Conservation (phyloP, 164 flowering plant genomes). For the Dillenia suffruticosa region DNA sequence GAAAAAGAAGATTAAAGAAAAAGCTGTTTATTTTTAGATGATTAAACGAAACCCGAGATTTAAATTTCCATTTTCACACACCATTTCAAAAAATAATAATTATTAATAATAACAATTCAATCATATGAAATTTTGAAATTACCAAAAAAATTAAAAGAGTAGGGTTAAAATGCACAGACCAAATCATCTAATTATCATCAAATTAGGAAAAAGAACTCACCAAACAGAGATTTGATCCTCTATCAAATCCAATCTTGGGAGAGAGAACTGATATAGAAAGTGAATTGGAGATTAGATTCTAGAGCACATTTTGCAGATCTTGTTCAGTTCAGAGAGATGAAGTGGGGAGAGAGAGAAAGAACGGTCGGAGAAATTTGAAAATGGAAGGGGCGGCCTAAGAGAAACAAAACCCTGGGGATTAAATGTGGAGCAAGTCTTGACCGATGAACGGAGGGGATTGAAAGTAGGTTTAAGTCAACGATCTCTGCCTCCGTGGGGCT, state of each 20-base stretch:
- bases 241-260: not conserved
- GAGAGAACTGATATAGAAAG: not conserved
- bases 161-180: too few species aligned
- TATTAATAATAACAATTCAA: too few species aligned
- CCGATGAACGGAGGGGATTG: conserved; percentile 5
- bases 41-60: too few species aligned
- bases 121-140: too few species aligned
- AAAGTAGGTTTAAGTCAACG: not conserved
- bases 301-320: conserved; percentile 22
- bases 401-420: conserved; percentile 27
- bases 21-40: too few species aligned
- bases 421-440: conserved; percentile 11
- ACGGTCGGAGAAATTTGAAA: conserved; percentile 27
- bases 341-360: conserved; percentile 1
- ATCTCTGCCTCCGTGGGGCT: not conserved
- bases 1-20: too few species aligned
- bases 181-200: too few species aligned
- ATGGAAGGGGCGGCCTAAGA: conserved; percentile 20
- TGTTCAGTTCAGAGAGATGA: not conserved
- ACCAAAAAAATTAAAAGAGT: too few species aligned
- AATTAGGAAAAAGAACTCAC: conserved; percentile 16
- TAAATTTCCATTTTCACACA: too few species aligned
- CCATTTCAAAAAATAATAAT: too few species aligned
- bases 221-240: conserved; percentile 16
- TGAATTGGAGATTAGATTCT: not conserved